Conservation (phyloP, 2,329 filamentous ascomycete species). For the Aspergillus terreus region DNA sequence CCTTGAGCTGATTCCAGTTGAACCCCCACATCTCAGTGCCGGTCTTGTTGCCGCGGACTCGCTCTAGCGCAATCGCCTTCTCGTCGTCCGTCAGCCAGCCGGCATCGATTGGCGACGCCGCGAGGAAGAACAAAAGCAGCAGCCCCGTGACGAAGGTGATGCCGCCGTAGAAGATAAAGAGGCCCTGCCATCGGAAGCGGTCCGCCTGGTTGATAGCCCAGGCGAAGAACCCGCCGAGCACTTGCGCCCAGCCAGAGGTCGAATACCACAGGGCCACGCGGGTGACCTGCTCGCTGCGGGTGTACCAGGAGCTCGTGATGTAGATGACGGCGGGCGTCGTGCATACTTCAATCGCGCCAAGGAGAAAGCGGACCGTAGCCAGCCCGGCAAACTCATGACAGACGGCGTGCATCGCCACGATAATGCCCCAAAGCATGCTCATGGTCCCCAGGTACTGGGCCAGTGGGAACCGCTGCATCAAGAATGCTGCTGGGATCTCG, state of each 20-base stretch:
- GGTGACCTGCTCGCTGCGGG: slow-evolving; percentile 1
- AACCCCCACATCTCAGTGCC: slow-evolving; percentile 13
- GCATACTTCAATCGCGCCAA: too few relatives aligned
- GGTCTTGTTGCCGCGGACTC: slow-evolving; percentile 12
- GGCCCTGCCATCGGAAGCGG: neutral
- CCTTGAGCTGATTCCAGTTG: slow-evolving; percentile 16
- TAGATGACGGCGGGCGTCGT: too few relatives aligned
- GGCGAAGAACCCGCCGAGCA: slow-evolving; percentile 6
- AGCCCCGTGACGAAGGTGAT: slow-evolving; percentile 6
- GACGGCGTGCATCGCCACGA: too few relatives aligned
- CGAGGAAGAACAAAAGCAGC: slow-evolving; percentile 8
- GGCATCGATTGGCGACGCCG: slow-evolving; percentile 13
- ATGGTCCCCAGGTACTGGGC: neutral
- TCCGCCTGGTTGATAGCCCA: slow-evolving; percentile 3
- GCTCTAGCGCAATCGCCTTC: slow-evolving; percentile 11
- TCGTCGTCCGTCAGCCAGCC: slow-evolving; percentile 13
- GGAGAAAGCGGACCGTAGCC: too few relatives aligned
- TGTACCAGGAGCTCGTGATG: too few relatives aligned
- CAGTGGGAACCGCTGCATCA: neutral
- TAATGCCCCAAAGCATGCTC: too few relatives aligned
- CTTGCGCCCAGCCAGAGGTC: slow-evolving; percentile 6
- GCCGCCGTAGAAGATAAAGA: slow-evolving; percentile 1
- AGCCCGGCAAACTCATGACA: too few relatives aligned
- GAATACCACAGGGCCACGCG: slow-evolving; percentile 12
- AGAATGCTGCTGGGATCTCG: neutral